Conservation (phyloP, 495 filamentous ascomycete genomes). For the Trichocladium uniseriatum region DNA sequence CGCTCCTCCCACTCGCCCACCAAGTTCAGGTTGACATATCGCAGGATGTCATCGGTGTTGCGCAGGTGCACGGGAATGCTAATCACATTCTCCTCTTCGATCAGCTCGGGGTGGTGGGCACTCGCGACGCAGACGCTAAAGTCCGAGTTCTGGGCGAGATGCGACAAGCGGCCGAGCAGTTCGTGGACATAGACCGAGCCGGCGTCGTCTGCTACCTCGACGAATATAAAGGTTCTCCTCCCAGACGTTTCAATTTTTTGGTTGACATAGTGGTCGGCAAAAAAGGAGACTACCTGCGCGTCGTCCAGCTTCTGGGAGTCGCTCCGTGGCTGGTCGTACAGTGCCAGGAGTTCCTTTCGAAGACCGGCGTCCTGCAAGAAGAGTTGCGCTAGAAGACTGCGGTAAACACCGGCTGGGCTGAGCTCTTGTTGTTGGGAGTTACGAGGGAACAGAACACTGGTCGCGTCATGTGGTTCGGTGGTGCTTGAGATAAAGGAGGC, state of each 20-base stretch:
- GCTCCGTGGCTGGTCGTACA: conserved; percentile 13
- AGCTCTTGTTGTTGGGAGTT: conserved; percentile 9
- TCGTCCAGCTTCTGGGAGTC: conserved; percentile 20
- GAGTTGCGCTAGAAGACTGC: conserved; percentile 28
- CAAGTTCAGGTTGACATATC: conserved; percentile 28
- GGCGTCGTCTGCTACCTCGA: conserved; percentile 27
- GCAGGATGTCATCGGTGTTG: conserved; percentile 28
- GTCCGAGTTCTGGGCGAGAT: conserved; percentile 29
- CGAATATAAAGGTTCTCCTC: conserved; percentile 28
- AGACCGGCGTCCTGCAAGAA: conserved; percentile 27
- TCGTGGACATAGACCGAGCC: conserved; percentile 24
- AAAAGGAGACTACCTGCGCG: conserved; percentile 25
- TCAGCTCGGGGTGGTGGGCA: conserved; percentile 18
- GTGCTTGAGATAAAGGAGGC: conserved; percentile 23
- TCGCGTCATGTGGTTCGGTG: conserved; percentile 18
- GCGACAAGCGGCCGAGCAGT: conserved; percentile 22
- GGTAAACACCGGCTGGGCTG: conserved; percentile 24
- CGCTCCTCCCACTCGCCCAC: conserved; percentile 30
- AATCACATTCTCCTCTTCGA: conserved; percentile 19
- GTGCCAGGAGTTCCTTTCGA: conserved; percentile 16
- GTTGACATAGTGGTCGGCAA: conserved; percentile 30
- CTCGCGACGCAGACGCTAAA: conserved; percentile 32
- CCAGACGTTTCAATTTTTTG: conserved; percentile 19
- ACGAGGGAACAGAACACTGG: conserved; percentile 13
- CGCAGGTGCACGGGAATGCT: conserved; percentile 26